Base-by-base conservation (phyloP, 768 basidiomycete genomes). In the Lactarius hatsudake region DNA sequence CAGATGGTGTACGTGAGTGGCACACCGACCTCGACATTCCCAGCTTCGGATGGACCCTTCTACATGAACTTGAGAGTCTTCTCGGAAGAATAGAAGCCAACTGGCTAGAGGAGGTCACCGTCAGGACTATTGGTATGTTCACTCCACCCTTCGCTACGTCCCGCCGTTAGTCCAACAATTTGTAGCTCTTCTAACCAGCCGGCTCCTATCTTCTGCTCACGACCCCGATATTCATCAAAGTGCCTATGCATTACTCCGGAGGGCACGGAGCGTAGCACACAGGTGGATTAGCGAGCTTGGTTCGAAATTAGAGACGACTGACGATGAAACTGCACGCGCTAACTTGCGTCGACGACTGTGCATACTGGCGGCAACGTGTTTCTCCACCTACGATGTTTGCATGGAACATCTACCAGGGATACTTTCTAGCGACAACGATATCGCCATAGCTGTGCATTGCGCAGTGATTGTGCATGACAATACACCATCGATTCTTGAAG, bases 21-120 rank as follows among this genome's bases (percentile, higher is more conserved):
- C 85, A 86, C 68, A 42, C 63, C 1, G 79, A 83, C 36, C 70
- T 82, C 3, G 59, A 59, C 6, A 36, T 71, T 17, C 32, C 71
- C 2, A 63, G 74, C 5, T 86, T 83, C 61, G 75, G 79, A 20
- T 1, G 30, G 8, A 73, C 72, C 1, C 69, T 85, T 13, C 65
- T 85, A 0, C 66, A 57, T 9, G 79, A 81, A 63, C 71, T 82
- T 0, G 73, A 77, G 23, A 64, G 68, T n/a, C 72, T 82, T 9
- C 58, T 83, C 23, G 62, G 42, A 42, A 75, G 72, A 40, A 70
- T 84, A 18, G 71, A 75, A 64, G 75, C 64, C 2, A 84, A 81
- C 63, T 85, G 84, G 83, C 70, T 76, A 32, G 61, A 63, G 32
- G 65, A 62, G 17, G 54, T 66, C 18, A 65, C 58, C 1, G 64